Conservation (phyloP, 164 flowering plant species). For the Piper longum region DNA sequence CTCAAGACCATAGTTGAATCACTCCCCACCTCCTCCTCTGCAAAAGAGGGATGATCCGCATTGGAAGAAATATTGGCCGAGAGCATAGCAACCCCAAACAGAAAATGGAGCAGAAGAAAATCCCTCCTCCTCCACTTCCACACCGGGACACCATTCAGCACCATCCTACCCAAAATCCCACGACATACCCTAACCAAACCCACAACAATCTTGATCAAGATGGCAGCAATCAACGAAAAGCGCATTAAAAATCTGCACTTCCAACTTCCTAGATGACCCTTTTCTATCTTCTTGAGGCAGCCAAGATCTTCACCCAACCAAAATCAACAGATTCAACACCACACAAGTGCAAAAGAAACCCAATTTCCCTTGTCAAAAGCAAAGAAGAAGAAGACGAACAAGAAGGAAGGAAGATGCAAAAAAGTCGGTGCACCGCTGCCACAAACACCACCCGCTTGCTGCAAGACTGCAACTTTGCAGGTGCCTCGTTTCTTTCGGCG, state of each 20-base stretch:
- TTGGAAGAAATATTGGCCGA: slow-evolving; percentile 21
- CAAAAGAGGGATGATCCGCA: slow-evolving; percentile 7
- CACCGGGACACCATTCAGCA: slow-evolving; percentile 17
- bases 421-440: no score
- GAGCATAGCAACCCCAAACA: slow-evolving; percentile 15
- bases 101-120: slow-evolving; percentile 21
- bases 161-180: slow-evolving; percentile 47
- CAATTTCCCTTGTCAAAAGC: no score
- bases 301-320: no score
- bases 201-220: slow-evolving; percentile 29
- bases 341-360: no score
- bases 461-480: no score
- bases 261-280: neutral
- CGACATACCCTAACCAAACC: slow-evolving; percentile 27
- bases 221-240: slow-evolving; percentile 24
- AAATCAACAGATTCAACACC: no score
- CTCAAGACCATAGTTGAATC: slow-evolving; percentile 16
- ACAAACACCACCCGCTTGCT: no score
- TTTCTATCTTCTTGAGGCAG: no score
- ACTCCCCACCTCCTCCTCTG: slow-evolving; percentile 9
- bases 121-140: slow-evolving; percentile 27
- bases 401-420: no score
- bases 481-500: no score
- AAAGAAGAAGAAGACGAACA: no score
- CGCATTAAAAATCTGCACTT: slow-evolving; percentile 5